Conservation (phyloP, 495 filamentous ascomycete genomes). For the Thozetella sp. region DNA sequence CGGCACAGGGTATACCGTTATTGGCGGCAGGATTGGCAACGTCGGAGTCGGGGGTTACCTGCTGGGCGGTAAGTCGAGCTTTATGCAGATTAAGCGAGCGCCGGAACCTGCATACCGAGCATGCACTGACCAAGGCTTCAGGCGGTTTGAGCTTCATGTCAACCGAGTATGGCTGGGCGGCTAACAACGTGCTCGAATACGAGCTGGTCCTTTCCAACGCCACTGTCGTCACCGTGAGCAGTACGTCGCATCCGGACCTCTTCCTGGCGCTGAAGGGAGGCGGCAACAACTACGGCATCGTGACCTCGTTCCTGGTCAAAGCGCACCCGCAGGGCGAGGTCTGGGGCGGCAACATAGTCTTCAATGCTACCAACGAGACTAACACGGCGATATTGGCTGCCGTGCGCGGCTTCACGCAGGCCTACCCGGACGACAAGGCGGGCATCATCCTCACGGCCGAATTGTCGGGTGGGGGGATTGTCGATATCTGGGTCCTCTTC, state of each 20-base stretch:
- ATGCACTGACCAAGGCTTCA: neutral
- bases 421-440: slow-evolving; percentile 56
- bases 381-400: slow-evolving; percentile 47
- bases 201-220: slow-evolving; percentile 60
- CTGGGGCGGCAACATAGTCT: slow-evolving; percentile 58
- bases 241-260: slow-evolving; percentile 36
- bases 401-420: slow-evolving; percentile 56
- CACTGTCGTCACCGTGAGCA: slow-evolving; percentile 49
- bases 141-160: slow-evolving; percentile 51
- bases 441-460: slow-evolving; percentile 58
- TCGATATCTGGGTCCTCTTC: slow-evolving; percentile 62
- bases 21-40: slow-evolving; percentile 52
- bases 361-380: slow-evolving; percentile 36
- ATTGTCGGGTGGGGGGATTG: slow-evolving; percentile 34
- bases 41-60: slow-evolving; percentile 46
- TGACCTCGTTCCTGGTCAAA: slow-evolving; percentile 49
- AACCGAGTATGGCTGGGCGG: slow-evolving; percentile 58
- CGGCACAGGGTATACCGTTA: slow-evolving; percentile 40
- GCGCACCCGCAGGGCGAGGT: slow-evolving; percentile 48
- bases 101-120: slow-evolving; percentile 13
- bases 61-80: slow-evolving; percentile 26
- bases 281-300: slow-evolving; percentile 52
- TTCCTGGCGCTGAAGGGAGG: slow-evolving; percentile 47
- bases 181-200: slow-evolving; percentile 53
- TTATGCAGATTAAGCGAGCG: neutral